phyloP scores from a whole-genome alignment of 768 basidiomycete species.

The Rhizopogon vulgaris region DNA sequence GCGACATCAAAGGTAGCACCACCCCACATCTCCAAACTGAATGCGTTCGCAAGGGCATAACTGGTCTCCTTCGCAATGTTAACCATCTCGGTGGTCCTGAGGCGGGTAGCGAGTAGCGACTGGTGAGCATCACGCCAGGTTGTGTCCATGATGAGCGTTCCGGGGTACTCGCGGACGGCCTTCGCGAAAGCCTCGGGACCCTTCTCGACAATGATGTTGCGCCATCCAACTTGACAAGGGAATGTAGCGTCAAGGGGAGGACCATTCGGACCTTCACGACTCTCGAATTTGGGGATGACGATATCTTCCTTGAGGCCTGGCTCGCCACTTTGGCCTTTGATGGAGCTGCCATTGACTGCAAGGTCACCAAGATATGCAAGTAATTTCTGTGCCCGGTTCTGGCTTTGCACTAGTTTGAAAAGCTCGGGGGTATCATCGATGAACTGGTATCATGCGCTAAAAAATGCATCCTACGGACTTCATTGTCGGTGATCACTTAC shows the following conservation, averaged over 20 bases:
- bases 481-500: conserved; percentile 29
- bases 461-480: not conserved
- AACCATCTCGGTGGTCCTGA: conserved; percentile 94
- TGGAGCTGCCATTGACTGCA: conserved; percentile 95
- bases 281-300: conserved; percentile 72
- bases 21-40: conserved; percentile 98
- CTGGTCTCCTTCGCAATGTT: conserved; percentile 98
- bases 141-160: conserved; percentile 95
- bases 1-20: conserved; percentile 98
- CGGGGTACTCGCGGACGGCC: conserved; percentile 94
- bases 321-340: conserved; percentile 94
- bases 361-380: conserved; percentile 96
- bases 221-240: conserved; percentile 90
- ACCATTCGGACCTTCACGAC: conserved; percentile 70
- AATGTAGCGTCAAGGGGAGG: conserved; percentile 69
- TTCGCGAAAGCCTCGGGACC: conserved; percentile 98
- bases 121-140: conserved; percentile 99
- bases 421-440: conserved; percentile 99
- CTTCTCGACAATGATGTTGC: conserved; percentile 96
- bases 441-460: conserved; percentile 50
- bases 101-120: conserved; percentile 91
- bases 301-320: conserved; percentile 91
- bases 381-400: conserved; percentile 97
- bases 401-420: conserved; percentile 96
- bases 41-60: conserved; percentile 91